A percentile compares a stretch with the other conserved stretches of the same genome.
These are phyloP conservation scores for Melocanna baccifera DNA, from an alignment of 176 grass and related monocot genomes.

Conservation along the genomic window DNA sequence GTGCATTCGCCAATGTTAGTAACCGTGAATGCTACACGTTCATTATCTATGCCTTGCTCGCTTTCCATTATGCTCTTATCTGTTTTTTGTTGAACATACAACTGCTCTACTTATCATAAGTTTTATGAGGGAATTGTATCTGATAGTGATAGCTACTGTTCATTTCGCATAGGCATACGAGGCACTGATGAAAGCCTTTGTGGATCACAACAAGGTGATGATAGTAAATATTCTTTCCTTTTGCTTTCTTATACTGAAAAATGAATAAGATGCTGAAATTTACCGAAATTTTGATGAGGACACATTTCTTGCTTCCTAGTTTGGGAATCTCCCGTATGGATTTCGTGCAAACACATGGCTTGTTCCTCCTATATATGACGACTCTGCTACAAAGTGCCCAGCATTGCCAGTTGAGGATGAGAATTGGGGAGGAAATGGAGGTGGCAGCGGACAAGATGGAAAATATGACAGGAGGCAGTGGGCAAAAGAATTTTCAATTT, in stretches of 20 bases:
- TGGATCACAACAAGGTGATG: conserved; percentile 87
- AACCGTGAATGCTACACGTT: neutral
- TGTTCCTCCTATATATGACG: conserved; percentile 67
- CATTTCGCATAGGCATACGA: conserved; percentile 64
- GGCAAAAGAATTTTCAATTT: conserved; percentile 78
- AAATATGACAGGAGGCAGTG: conserved; percentile 62
- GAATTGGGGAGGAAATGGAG: conserved; percentile 81
- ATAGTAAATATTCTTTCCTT: conserved; percentile 14
- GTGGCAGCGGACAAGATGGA: conserved; percentile 59
- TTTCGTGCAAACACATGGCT: conserved; percentile 99
- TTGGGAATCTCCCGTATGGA: conserved; percentile 96
- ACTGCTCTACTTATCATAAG: neutral
- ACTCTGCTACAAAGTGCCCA: conserved; percentile 47
- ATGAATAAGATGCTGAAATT: conserved; percentile 2
- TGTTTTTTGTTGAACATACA: neutral
- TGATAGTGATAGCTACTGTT: neutral
- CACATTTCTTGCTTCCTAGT: conserved; percentile 49
- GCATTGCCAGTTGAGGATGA: conserved; percentile 76
- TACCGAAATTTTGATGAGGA: neutral
- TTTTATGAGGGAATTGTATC: neutral
- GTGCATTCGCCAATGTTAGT: conserved; percentile 86
- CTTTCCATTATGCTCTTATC: neutral
- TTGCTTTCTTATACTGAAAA: neutral
- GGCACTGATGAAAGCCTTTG: conserved; percentile 82
- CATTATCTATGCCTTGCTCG: neutral